phyloP scores from a whole-genome alignment of 805 yeast species.

The Saccharomyces mikatae region DNA sequence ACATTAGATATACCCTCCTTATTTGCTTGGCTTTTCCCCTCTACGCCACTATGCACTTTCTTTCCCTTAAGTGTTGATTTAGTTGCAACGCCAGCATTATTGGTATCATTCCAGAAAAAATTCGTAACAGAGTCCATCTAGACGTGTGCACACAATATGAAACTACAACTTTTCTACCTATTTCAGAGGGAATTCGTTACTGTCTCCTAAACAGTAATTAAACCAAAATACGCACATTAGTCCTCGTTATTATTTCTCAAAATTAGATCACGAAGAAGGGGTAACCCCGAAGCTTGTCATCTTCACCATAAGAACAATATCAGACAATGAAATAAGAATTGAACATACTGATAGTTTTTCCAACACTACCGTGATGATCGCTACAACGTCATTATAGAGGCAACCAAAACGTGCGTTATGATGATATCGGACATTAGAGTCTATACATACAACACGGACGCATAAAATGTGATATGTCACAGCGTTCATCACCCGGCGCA shows the following conservation, averaged over 20 bases:
- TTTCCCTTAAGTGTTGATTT: conserved; percentile 1
- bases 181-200: not conserved
- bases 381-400: not conserved
- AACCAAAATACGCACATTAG: not conserved
- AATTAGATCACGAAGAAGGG: not conserved
- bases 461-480: not conserved
- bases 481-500: not conserved
- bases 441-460: not conserved
- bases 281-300: not conserved
- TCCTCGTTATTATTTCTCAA: not conserved
- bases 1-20: conserved; percentile 2
- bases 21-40: not conserved
- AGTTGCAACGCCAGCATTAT: conserved; percentile 2
- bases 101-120: conserved; percentile 25
- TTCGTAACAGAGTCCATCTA: conserved; percentile 25
- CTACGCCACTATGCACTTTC: not conserved
- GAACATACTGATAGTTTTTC: not conserved
- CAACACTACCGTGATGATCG: not conserved
- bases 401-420: not conserved
- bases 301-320: not conserved
- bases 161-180: not conserved
- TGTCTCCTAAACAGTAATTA: not conserved
- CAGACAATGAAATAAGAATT: not conserved
- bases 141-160: not conserved
- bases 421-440: not conserved